Evolutionary conservation across 345 rosid genomes (phyloP), one percentile per base, ranked within the genome.

Genomic region (Citrus reticulata): DNA sequence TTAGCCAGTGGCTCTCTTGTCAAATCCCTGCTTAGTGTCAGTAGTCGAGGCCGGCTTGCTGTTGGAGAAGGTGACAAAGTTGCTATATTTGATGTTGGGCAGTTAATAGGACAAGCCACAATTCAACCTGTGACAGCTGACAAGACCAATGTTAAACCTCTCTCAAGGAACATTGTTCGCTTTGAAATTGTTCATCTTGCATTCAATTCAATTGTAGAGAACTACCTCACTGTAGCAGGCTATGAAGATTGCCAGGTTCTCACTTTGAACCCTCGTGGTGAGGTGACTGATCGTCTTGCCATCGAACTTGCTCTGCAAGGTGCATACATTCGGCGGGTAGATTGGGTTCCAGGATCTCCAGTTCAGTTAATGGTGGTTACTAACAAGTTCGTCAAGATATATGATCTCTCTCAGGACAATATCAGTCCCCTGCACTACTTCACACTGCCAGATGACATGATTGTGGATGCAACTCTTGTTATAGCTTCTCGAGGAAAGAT

Each of bases 41-140:
- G 90, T 84, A 84, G 80, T 85, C 93, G 99, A 74, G 99, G 98
- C 77, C 94, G 94, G 84, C 97, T 96, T 80, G 99, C 97, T 82
- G 99, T 96, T 85, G 99, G 99, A 82, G 99, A 96, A 89, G 99
- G 99, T 81, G 99, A 96, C 85, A 96, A 91, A 89, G 99, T 96
- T 82, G 90, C 98, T 82, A 90, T 96, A 80, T 96, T 91, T 80
- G 99, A 96, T 86, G 94, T 85, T 86, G 97, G 94, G 72, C 97
- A 91, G 88, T 85, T 96, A 81, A 91, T 96, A 79, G 95, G 98
- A 80, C 99, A 94, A 85, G 91, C 97, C 81, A 88, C 97, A 71
- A 80, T 88, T 81, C 93, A 93, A 79, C 97, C 98, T 74, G 92
- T 94, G 68, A 93, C 95, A 57, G 94, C 98, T 66, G 99, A 96